These are phyloP conservation scores for Protomyces inouyei DNA, from an alignment of 1,139 yeast species.

Conservation along the genomic window DNA sequence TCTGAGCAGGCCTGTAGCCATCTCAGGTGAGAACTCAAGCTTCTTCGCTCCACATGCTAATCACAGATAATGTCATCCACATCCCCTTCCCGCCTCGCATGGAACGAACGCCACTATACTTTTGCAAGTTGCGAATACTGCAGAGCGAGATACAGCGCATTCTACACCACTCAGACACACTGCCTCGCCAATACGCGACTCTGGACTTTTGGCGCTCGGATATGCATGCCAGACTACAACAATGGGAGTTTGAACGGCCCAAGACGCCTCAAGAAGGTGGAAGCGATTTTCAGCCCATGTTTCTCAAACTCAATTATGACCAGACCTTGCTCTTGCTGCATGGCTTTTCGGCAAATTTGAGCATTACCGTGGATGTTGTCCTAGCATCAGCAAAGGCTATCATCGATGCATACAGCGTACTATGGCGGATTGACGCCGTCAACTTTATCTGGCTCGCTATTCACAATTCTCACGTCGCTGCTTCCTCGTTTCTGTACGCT, in stretches of 20 bases:
- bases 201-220: constrained; percentile 57
- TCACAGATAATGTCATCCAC: constrained; percentile 41
- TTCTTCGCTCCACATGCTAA: not conserved
- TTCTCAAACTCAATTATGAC: constrained; percentile 68
- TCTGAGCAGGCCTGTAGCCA: constrained; percentile 65
- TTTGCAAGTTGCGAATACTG: constrained; percentile 59
- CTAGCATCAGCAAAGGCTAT: constrained; percentile 62
- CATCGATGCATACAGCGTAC: constrained; percentile 56
- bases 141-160: constrained; percentile 75
- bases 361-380: constrained; percentile 52
- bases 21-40: constrained; percentile 41
- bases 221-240: constrained; percentile 50
- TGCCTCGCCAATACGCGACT: constrained; percentile 59
- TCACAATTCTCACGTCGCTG: constrained; percentile 82
- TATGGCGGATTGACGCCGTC: constrained; percentile 54
- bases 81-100: constrained; percentile 7
- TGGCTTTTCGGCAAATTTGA: constrained; percentile 71
- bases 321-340: constrained; percentile 68
- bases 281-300: constrained; percentile 65
- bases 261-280: constrained; percentile 57
- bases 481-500: constrained; percentile 19
- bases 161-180: constrained; percentile 61
- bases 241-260: constrained; percentile 61
- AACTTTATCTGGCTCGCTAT: constrained; percentile 94
- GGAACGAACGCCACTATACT: constrained; percentile 42